A percentile compares a stretch with the other conserved stretches of the same genome.
Evolutionary conservation across 352 stramenopile species (phyloP).

Genomic region (Pythium monospermum): DNA sequence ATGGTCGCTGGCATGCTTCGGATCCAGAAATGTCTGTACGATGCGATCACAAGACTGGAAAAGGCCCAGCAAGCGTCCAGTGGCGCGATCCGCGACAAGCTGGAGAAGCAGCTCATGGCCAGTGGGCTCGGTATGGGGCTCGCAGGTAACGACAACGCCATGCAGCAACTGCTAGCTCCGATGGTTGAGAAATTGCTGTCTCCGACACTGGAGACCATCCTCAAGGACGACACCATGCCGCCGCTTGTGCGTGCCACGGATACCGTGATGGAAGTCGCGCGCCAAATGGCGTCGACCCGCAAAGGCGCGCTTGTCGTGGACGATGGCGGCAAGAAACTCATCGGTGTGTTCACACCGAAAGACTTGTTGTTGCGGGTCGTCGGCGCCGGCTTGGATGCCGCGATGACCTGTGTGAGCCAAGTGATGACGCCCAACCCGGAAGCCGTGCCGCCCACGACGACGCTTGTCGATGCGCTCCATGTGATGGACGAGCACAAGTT

Average conservation of each 20-base stretch:
- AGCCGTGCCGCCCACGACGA: slow-evolving; percentile 87
- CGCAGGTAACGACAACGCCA: slow-evolving; percentile 46
- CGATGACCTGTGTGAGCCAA: slow-evolving; percentile 85
- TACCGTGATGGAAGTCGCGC: slow-evolving; percentile 80
- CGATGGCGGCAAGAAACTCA: slow-evolving; percentile 72
- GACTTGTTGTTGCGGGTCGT: slow-evolving; percentile 95
- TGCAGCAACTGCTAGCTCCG: slow-evolving; percentile 70
- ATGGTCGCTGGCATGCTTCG: slow-evolving; percentile 95
- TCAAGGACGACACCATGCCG: slow-evolving; percentile 72
- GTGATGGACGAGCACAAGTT: slow-evolving; percentile 98
- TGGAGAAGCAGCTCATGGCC: slow-evolving; percentile 73
- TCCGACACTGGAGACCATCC: slow-evolving; percentile 74
- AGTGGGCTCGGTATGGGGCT: slow-evolving; percentile 46
- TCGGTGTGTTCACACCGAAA: slow-evolving; percentile 98
- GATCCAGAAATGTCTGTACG: slow-evolving; percentile 99
- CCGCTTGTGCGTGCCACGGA: slow-evolving; percentile 73
- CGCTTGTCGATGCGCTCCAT: slow-evolving; percentile 95
- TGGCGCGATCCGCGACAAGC: slow-evolving; percentile 57
- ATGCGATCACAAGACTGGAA: slow-evolving; percentile 96
- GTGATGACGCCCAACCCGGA: slow-evolving; percentile 98
- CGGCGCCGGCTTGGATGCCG: slow-evolving; percentile 87
- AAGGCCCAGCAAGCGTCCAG: slow-evolving; percentile 80
- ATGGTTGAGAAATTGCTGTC: slow-evolving; percentile 87
- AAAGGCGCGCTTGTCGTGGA: slow-evolving; percentile 84
- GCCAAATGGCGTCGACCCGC: slow-evolving; percentile 77